Evolutionary conservation across 2,329 filamentous ascomycete species (phyloP).

Genomic region (Pseudocercospora pini-densiflorae): DNA sequence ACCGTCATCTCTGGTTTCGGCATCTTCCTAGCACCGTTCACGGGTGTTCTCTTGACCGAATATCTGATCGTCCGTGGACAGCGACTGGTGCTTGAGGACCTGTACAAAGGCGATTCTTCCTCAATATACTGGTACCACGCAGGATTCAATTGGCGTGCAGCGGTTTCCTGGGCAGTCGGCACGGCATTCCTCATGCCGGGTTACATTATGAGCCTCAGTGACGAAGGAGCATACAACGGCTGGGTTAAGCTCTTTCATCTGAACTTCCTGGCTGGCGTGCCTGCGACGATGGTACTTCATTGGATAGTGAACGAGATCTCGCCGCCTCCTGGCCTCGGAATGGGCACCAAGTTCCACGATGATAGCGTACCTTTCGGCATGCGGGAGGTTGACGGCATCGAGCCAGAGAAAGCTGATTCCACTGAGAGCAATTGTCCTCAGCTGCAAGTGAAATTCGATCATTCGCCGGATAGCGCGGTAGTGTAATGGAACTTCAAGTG

Average conservation of each 20-base stretch:
- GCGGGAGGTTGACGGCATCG: not conserved
- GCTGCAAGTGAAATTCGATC: not conserved
- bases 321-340: constrained; percentile 37
- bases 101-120: not conserved
- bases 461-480: not conserved
- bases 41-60: constrained; percentile 2
- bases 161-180: constrained; percentile 1
- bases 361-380: not conserved
- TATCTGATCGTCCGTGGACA: constrained; percentile 2
- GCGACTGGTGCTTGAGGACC: constrained; percentile 2
- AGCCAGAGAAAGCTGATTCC: not conserved
- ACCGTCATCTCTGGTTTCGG: constrained; percentile 7
- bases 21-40: constrained; percentile 9
- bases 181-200: constrained; percentile 6
- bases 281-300: constrained; percentile 32
- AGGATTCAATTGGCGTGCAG: constrained; percentile 10
- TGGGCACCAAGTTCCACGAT: constrained; percentile 10
- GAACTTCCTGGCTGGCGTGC: constrained; percentile 44
- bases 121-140: constrained; percentile 7
- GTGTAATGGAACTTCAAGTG: not conserved
- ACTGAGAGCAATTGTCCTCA: not conserved
- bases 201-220: constrained; percentile 6
- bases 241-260: constrained; percentile 37
- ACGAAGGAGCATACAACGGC: constrained; percentile 5
- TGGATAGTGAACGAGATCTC: constrained; percentile 34